Base-by-base conservation (phyloP, 805 yeast genomes). In the Metschnikowia peoriensis region DNA sequence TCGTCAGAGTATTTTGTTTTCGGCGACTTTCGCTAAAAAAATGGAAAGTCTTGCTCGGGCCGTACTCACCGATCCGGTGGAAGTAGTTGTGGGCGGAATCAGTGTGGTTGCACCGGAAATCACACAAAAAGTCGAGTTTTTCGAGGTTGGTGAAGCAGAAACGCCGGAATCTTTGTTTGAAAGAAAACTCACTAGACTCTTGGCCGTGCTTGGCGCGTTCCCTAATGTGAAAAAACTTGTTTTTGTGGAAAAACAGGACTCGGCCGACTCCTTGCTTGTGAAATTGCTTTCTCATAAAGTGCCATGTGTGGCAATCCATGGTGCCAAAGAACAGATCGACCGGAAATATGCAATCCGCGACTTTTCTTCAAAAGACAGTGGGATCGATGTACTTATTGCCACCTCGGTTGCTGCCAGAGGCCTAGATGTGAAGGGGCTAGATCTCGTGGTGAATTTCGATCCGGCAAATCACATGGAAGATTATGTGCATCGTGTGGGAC, bases 331-430 rank as follows among this genome's bases (percentile, higher is more conserved):
- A 44, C 96, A 92, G 62, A 72, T 79, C 34, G 97, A 93, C 64
- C 75, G 99, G 49, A 87, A 86, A 44, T 71, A 79, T 22, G 89
- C 92, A 1, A 80, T 94, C 39, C 73, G 78, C 12, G 89, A 83
- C 47, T 94, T 93, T 67, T 67, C 76, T 1, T 56, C 60, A 4
- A 79, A 81, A 51, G 72, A 66, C 7, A 86, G 89, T 12, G 75
- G 76, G 0, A 70, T 83, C 4, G 80, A 83, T 50, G 81, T 91
- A 1, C 71, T 94, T 46, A 81, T 94, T 28, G 97, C 97, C 7
- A 94, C 99, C 0, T 94, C 97, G 1, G 88, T 94, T 28, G 90
- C 97, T 2, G 97, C 99, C 0, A 77, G 99, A 56, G 99, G 99
- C 0, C 72, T 94, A 27, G 97, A 94, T 69, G 97, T 94, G n/a